Conservation (phyloP, 371 early-diverging fungal genomes). For the Actinomortierella ambigua region DNA sequence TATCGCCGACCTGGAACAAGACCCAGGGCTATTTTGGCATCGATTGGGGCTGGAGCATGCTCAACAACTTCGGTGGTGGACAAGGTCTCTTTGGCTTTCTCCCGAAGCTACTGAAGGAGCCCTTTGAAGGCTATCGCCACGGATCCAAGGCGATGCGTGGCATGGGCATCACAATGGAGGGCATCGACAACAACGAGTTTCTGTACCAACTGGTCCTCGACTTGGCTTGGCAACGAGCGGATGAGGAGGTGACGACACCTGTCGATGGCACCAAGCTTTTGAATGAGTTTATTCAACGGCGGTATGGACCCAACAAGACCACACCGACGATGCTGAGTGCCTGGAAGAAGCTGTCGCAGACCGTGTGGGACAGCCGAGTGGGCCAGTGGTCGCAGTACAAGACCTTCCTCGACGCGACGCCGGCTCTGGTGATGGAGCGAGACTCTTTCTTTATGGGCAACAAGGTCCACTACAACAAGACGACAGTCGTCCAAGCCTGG, state of each 20-base stretch:
- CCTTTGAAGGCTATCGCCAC: slow-evolving; percentile 27
- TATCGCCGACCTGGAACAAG: slow-evolving; percentile 23
- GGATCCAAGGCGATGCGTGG: slow-evolving; percentile 30
- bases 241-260: neutral
- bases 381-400: slow-evolving; percentile 34
- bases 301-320: slow-evolving; percentile 34
- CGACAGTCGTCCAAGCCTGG: slow-evolving; percentile 24
- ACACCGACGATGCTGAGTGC: slow-evolving; percentile 12
- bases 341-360: slow-evolving; percentile 31
- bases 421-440: slow-evolving; percentile 21
- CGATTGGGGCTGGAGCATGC: slow-evolving; percentile 48
- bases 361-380: slow-evolving; percentile 31
- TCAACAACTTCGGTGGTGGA: slow-evolving; percentile 44
- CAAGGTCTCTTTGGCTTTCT: slow-evolving; percentile 39
- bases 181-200: slow-evolving; percentile 45
- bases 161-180: slow-evolving; percentile 46
- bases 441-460: slow-evolving; percentile 20
- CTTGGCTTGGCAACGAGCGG: slow-evolving; percentile 34
- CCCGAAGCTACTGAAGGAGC: slow-evolving; percentile 28
- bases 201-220: slow-evolving; percentile 37
- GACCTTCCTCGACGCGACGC: slow-evolving; percentile 21
- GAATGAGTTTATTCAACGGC: slow-evolving; percentile 19
- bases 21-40: slow-evolving; percentile 38
- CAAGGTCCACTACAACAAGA: slow-evolving; percentile 23
- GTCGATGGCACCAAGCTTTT: slow-evolving; percentile 18